Evolutionary conservation across 2,329 filamentous ascomycete genomes (phyloP).

Genomic region (Aspergillus sp.): DNA sequence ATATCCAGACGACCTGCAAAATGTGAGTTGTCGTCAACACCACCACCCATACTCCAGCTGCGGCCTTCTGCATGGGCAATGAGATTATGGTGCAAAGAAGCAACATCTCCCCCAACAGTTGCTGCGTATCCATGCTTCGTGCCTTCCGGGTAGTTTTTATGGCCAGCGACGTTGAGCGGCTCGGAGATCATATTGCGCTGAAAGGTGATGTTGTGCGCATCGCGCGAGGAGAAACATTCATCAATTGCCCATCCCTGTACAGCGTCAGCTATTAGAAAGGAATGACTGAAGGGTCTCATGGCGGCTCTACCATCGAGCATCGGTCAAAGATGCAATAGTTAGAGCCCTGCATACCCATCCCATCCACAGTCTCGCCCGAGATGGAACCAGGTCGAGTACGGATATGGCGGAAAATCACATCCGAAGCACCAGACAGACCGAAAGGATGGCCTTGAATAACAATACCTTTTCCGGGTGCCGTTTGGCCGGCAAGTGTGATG

Average conservation of each 20-base stretch:
- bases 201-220: conserved; percentile 11
- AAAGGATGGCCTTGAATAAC: conserved; percentile 7
- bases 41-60: conserved; percentile 13
- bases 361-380: conserved; percentile 7
- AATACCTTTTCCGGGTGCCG: conserved; percentile 12
- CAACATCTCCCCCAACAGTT: conserved; percentile 8
- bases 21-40: conserved; percentile 7
- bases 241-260: conserved; percentile 8
- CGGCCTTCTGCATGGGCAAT: conserved; percentile 10
- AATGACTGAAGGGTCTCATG: neutral
- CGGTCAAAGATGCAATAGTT: conserved; percentile 11
- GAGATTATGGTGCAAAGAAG: conserved; percentile 9
- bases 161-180: conserved; percentile 9
- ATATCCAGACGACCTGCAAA: conserved; percentile 10
- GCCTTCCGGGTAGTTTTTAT: conserved; percentile 9
- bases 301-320: conserved; percentile 3
- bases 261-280: neutral
- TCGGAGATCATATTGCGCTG: conserved; percentile 12
- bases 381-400: conserved; percentile 4
- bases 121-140: conserved; percentile 11
- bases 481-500: conserved; percentile 9
- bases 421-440: conserved; percentile 8
- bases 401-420: conserved; percentile 9
- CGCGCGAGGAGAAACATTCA: conserved; percentile 8
- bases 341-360: conserved; percentile 10